Conservation (phyloP, 2,329 filamentous ascomycete genomes). For the Trichoderma arundinaceum region DNA sequence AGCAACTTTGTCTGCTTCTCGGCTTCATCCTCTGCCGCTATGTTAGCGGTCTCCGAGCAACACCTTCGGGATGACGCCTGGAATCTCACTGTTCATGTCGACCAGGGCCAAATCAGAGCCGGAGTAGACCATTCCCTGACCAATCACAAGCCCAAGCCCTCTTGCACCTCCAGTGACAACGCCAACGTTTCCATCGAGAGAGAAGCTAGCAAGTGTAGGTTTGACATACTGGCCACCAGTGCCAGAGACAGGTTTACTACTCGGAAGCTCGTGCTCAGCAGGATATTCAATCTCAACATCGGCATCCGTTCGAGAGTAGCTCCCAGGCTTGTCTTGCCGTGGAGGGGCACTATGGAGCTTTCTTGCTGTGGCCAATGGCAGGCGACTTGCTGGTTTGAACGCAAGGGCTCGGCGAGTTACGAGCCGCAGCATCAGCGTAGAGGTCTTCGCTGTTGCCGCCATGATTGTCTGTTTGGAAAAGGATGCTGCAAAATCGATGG, state of each 20-base stretch:
- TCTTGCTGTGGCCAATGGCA: conserved; percentile 38
- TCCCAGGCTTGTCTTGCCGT: conserved; percentile 58
- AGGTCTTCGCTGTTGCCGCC: conserved; percentile 12
- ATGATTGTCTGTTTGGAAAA: neutral
- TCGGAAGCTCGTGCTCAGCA: conserved; percentile 73
- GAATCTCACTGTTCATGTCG: conserved; percentile 79
- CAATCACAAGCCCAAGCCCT: conserved; percentile 90
- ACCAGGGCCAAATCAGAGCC: conserved; percentile 91
- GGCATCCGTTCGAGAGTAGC: conserved; percentile 80
- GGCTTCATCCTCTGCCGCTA: conserved; percentile 76
- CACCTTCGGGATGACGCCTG: neutral
- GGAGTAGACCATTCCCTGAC: conserved; percentile 85
- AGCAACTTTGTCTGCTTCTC: conserved; percentile 75
- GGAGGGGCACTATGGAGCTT: conserved; percentile 43
- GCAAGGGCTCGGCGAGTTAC: conserved; percentile 13
- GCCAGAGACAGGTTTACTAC: conserved; percentile 72
- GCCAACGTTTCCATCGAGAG: conserved; percentile 80
- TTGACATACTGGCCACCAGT: conserved; percentile 82
- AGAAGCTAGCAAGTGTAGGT: conserved; percentile 84
- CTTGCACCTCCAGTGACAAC: conserved; percentile 90
- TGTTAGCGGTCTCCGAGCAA: conserved; percentile 7
- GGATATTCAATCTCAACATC: conserved; percentile 80
- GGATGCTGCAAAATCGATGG: neutral
- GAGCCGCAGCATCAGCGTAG: conserved; percentile 13
- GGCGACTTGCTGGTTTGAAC: conserved; percentile 15